Evolutionary conservation across 225 moss, liverwort and hornwort species (phyloP), one percentile per base, ranked within the genome.

Genomic region (Marchantia polymorpha): DNA sequence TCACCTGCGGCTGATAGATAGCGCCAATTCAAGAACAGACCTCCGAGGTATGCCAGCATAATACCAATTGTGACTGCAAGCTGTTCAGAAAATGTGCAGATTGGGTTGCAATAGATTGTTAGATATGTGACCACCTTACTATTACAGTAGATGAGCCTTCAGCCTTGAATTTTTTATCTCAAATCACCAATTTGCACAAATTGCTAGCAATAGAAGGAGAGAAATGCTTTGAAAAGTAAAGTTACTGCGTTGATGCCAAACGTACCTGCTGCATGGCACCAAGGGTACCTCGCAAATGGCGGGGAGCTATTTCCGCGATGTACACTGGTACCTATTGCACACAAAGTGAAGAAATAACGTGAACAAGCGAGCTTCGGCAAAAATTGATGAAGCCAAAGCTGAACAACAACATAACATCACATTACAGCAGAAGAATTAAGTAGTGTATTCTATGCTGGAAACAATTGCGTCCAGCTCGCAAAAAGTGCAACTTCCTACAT

Each of bases 201-300:
- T 39, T 39, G 39, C 39, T 5, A 39, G 3, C 39, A 39, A 5
- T 39, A 39, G 39, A 39, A 39, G 31, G 29, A 31, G 47, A 2
- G 27, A 7, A 30, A 70, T 23, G 39, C 7, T 16, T 31, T 31
- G 4, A 13, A 49, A 2, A 30, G 22, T 46, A 20, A 48, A 39
- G 22, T 69, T 46, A 13, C 69, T 6, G n/a, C 47, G 12, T 22
- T 22, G 49, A 22, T 51, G n/a, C 22, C 12, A 2, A 54, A 17
- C 47, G 55, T 75, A 93, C 95, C 95, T 95, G 95, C 82, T 92
- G 92, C 95, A 96, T 96, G 69, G 93, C 80, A 80, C 93, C 92
- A 6, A 96, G 89, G 47, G 82, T 66, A 56, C 95, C 95, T 66
- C 95, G 90, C 83, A 96, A 78, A 88, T 92, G 92, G 79, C 83